Evolutionary conservation across 176 grass and related monocot genomes (phyloP).

Genomic region (Cocos nucifera): DNA sequence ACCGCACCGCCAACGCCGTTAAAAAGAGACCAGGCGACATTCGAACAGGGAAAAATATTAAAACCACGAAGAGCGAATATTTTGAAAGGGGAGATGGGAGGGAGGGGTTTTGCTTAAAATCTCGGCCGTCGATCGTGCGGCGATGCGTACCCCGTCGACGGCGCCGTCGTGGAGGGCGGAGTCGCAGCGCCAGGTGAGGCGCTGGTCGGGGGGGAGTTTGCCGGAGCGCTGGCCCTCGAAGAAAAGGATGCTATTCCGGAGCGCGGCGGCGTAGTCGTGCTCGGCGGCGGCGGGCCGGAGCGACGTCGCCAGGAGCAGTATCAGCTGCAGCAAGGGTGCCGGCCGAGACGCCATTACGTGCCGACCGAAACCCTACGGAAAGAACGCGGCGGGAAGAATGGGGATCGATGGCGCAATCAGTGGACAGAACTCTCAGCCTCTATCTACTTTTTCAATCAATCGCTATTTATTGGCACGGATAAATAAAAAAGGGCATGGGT

Average conservation of each 20-base stretch:
- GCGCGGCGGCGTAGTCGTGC: constrained; percentile 66
- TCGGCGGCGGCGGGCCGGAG: not conserved
- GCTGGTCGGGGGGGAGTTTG: constrained; percentile 42
- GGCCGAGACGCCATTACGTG: not conserved
- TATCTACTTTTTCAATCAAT: not conserved
- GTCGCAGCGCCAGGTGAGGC: constrained; percentile 56
- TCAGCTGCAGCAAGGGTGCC: not conserved
- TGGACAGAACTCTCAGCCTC: not conserved
- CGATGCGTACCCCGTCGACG: constrained; percentile 27
- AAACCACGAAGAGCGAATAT: too few relatives aligned
- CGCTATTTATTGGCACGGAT: not conserved
- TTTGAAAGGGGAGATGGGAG: too few relatives aligned
- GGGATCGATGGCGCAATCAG: too few relatives aligned
- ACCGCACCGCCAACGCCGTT: not conserved
- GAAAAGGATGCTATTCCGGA: constrained; percentile 82
- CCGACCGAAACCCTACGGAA: too few relatives aligned
- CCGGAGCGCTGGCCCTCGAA: constrained; percentile 88
- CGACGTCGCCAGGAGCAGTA: constrained; percentile 9
- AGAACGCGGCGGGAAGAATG: too few relatives aligned
- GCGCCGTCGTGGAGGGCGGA: constrained; percentile 63
- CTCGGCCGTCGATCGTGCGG: not conserved
- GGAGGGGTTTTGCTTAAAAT: too few relatives aligned
- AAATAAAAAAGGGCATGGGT: constrained; percentile 10
- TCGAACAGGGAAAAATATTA: too few relatives aligned
- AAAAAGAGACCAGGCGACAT: too few relatives aligned